A percentile compares a stretch with the other conserved stretches of the same genome.
Conservation (phyloP, 352 stramenopile species). For the Aphanomyces stellatus region DNA sequence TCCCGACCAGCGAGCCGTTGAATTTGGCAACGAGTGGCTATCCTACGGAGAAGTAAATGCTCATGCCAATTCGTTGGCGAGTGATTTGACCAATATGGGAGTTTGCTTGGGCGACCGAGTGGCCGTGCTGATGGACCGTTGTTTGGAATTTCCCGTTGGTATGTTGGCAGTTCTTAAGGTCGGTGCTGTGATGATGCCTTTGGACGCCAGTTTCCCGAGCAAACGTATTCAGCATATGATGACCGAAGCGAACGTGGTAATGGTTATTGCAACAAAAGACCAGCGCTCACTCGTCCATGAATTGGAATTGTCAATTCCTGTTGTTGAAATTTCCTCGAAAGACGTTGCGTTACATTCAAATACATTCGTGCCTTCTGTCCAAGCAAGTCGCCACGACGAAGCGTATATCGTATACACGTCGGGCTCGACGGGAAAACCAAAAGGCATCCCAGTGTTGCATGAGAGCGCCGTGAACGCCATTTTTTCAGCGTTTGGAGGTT, state of each 20-base stretch:
- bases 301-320: background rate
- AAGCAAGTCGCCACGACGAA: background rate
- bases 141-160: conserved; percentile 84
- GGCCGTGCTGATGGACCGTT: conserved; percentile 81
- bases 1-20: conserved; percentile 18
- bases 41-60: conserved; percentile 29
- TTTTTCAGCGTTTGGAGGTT: background rate
- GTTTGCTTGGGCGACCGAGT: conserved; percentile 26
- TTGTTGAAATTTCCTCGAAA: background rate
- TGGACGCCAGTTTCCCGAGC: conserved; percentile 42
- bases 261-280: background rate
- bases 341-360: background rate
- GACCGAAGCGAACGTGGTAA: background rate
- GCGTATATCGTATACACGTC: conserved; percentile 16
- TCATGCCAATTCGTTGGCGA: conserved; percentile 23
- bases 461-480: background rate
- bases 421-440: conserved; percentile 20
- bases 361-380: background rate
- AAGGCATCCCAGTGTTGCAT: conserved; percentile 20
- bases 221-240: background rate
- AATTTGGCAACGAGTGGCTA: conserved; percentile 21
- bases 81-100: conserved; percentile 29
- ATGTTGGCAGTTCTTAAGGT: conserved; percentile 88
- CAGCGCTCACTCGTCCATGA: background rate
- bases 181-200: conserved; percentile 87